Evolutionary conservation across 768 basidiomycete genomes (phyloP).

Genomic region (Calvatia gigantea): DNA sequence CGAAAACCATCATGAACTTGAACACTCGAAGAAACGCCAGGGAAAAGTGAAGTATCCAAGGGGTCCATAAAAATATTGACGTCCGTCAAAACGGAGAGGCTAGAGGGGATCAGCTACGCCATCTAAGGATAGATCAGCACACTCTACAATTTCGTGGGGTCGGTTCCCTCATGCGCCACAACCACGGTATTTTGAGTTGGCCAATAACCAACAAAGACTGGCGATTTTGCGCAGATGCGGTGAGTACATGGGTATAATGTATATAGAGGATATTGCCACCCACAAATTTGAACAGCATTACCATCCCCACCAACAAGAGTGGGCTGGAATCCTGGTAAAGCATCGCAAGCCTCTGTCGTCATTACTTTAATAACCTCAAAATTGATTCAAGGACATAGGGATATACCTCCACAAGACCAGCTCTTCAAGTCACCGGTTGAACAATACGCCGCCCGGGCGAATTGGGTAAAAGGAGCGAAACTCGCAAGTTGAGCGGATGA

Average conservation of each 20-base stretch:
- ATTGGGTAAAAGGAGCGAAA: conserved; percentile 46
- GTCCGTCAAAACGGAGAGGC: conserved; percentile 51
- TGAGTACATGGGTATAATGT: neutral
- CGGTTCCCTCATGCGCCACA: conserved; percentile 62
- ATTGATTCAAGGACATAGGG: neutral
- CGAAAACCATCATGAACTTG: conserved; percentile 54
- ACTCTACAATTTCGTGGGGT: conserved; percentile 50
- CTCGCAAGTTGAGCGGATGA: conserved; percentile 29
- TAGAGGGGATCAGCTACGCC: conserved; percentile 16
- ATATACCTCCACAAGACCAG: conserved; percentile 45
- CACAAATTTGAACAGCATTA: conserved; percentile 44
- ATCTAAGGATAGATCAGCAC: neutral
- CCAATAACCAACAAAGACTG: conserved; percentile 59
- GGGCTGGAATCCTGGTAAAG: conserved; percentile 36
- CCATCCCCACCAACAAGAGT: conserved; percentile 51
- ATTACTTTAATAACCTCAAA: neutral
- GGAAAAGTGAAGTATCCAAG: conserved; percentile 49
- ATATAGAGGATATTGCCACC: conserved; percentile 14
- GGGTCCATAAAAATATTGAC: conserved; percentile 32
- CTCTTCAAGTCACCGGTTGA: conserved; percentile 27
- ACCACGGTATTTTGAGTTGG: conserved; percentile 46
- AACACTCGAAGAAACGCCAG: conserved; percentile 42
- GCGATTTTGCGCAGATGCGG: neutral
- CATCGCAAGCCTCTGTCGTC: conserved; percentile 35
- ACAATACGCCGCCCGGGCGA: conserved; percentile 58